Evolutionary conservation across 2,329 filamentous ascomycete genomes (phyloP), one percentile per base, ranked within the genome.

Genomic region (Penicillium sp.): DNA sequence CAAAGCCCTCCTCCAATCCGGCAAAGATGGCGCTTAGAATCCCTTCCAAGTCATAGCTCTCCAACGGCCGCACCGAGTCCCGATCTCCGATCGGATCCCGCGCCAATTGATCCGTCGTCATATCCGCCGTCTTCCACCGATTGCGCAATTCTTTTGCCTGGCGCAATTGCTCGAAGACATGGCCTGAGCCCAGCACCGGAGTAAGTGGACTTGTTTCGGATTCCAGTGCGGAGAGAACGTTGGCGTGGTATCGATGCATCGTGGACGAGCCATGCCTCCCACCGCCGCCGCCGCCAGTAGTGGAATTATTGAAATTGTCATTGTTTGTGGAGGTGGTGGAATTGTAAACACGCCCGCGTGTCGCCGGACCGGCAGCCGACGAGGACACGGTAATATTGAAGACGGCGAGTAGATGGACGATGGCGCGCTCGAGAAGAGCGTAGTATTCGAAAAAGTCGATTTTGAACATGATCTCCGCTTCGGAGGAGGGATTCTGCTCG

Each of bases 381-480:
- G 56, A 61, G 0, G 70, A 65, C 0, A 88, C 71, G 0, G 64
- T 62, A 4, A 86, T 73, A 6, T 78, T 81, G 49, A 83, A 85
- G 0, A 86, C 77, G 0, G 75, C 76, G n/a, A 86, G 76, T 1
- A 86, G 70, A 40, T 84, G 78, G 1, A 86, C 82, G 6, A 88
- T 73, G 0, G 83, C 84, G 28, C 85, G 80, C 67, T 89, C 85
- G 5, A 88, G 77, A 33, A 86, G 76, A 44, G 81, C 80, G 69
- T 88, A 88, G 65, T 84, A 88, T 60, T 89, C 85, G 66, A 86
- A 83, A 53, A 88, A 89, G 60, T 88, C 85, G 6, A 88, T 76
- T 64, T 88, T 88, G 72, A 88, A 88, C 75, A 87, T 87, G 12
- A 80, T 75, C 64, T 84, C 81, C 0, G 78, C 78, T 11, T 66